Conservation (phyloP, 495 filamentous ascomycete species). For the Tuber melanosporum region DNA sequence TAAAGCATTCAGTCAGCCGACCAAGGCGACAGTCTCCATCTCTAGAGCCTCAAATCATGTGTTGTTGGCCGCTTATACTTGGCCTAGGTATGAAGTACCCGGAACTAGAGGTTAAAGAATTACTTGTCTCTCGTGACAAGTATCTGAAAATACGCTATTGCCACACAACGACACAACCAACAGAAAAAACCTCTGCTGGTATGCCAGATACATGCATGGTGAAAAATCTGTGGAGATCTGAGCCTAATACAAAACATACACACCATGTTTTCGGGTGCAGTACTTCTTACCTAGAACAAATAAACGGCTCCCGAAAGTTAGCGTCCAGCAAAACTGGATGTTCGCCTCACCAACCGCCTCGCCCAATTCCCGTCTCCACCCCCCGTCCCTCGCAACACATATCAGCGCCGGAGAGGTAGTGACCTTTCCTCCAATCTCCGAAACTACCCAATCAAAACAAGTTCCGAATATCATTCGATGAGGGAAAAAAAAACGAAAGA, state of each 20-base stretch:
- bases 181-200: not conserved
- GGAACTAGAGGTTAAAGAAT: not conserved
- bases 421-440: not conserved
- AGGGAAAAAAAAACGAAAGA: not conserved
- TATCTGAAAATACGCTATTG: not conserved
- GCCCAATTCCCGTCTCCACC: not conserved
- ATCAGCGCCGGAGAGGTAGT: not conserved
- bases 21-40: not conserved
- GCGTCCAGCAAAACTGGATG: not conserved
- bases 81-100: not conserved
- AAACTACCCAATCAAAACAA: not conserved
- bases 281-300: not conserved
- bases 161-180: not conserved
- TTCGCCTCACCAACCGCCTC: not conserved
- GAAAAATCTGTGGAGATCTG: not conserved
- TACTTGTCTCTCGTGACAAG: not conserved
- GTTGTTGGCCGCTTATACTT: not conserved
- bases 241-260: not conserved
- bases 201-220: not conserved
- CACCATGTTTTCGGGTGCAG: not conserved
- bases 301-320: not conserved
- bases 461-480: not conserved
- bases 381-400: not conserved
- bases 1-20: not conserved
- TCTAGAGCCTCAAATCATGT: not conserved